These are phyloP conservation scores for Lepidium africanum DNA, from an alignment of 345 rosid genomes.

Conservation along the genomic window DNA sequence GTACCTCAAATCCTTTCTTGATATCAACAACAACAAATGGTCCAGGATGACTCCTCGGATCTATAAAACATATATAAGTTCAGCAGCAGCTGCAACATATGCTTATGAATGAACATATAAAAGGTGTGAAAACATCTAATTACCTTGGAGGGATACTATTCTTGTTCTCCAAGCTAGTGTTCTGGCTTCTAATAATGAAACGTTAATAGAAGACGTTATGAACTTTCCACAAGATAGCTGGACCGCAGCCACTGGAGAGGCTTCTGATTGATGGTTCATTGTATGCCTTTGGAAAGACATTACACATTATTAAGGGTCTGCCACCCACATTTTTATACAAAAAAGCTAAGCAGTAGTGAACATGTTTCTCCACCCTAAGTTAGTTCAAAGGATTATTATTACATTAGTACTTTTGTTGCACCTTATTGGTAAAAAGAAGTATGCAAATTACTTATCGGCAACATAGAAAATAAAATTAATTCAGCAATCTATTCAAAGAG, in stretches of 20 bases:
- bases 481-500: not conserved
- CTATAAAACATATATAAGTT: conserved; percentile 36
- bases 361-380: not conserved
- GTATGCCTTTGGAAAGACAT: conserved; percentile 40
- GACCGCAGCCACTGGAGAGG: conserved; percentile 49
- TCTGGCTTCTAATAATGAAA: conserved; percentile 53
- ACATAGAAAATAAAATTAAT: not conserved
- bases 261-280: conserved; percentile 37
- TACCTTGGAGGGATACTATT: conserved; percentile 70
- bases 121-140: conserved; percentile 23
- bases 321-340: conserved; percentile 2
- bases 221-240: conserved; percentile 61
- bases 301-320: conserved; percentile 18
- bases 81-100: conserved; percentile 4
- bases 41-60: conserved; percentile 80
- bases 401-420: conserved; percentile 5
- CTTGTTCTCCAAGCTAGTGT: conserved; percentile 80
- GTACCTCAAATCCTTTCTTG: conserved; percentile 65
- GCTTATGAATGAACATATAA: conserved; percentile 3
- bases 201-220: conserved; percentile 48
- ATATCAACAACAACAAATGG: conserved; percentile 74
- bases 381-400: conserved; percentile 4
- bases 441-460: not conserved
- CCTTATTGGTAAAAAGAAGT: not conserved
- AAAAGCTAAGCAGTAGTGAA: conserved; percentile 1